These are phyloP conservation scores for Phytophthora macrochlamydospora DNA, from an alignment of 352 stramenopile species.

Conservation along the genomic window DNA sequence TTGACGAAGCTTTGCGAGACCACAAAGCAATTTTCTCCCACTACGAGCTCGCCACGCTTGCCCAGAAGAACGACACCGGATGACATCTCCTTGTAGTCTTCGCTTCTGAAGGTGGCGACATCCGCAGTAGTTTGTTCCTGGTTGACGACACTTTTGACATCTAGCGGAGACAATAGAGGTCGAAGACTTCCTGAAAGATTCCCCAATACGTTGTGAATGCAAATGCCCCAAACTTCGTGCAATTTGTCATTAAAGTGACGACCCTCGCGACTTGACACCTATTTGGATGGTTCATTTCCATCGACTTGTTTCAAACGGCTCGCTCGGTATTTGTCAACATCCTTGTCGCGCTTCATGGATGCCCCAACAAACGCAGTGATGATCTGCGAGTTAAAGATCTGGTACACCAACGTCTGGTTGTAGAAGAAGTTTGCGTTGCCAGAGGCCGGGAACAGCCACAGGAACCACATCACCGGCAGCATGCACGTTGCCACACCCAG, in stretches of 20 bases:
- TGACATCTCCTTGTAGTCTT: slow-evolving; percentile 59
- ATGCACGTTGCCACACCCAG: slow-evolving; percentile 74
- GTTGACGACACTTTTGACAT: slow-evolving; percentile 5
- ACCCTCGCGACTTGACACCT: no score
- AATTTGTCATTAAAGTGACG: neutral
- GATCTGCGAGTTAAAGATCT: slow-evolving; percentile 83
- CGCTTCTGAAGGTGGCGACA: slow-evolving; percentile 46
- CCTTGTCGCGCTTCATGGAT: slow-evolving; percentile 87
- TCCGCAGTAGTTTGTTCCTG: slow-evolving; percentile 4
- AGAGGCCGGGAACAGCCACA: slow-evolving; percentile 86
- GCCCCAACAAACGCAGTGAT: slow-evolving; percentile 79
- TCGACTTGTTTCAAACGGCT: slow-evolving; percentile 3
- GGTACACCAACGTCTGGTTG: slow-evolving; percentile 88
- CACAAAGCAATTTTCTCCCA: slow-evolving; percentile 62
- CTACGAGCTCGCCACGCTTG: slow-evolving; percentile 45
- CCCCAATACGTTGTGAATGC: no score
- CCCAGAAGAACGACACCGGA: slow-evolving; percentile 54
- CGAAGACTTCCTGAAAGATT: slow-evolving; percentile 9
- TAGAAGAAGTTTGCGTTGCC: slow-evolving; percentile 92
- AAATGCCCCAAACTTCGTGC: no score
- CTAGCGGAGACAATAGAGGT: slow-evolving; percentile 10
- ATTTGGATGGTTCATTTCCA: no score
- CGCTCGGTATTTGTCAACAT: slow-evolving; percentile 60
- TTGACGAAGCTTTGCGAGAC: slow-evolving; percentile 38
- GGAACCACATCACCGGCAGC: slow-evolving; percentile 86